Conservation (phyloP, 192 early-diverging fungal genomes). For the Rhizophagus clarus region DNA sequence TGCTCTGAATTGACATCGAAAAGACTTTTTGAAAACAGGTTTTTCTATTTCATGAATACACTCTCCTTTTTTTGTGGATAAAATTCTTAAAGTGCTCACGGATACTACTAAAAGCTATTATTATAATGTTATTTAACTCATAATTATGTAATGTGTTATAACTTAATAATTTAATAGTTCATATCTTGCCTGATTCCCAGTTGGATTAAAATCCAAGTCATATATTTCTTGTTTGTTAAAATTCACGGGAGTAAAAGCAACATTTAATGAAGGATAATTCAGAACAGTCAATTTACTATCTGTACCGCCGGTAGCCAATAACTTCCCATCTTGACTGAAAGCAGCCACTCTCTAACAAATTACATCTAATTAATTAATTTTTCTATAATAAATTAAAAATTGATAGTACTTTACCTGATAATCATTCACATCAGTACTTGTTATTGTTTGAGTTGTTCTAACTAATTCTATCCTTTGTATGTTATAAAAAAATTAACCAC, state of each 20-base stretch:
- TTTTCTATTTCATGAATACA: conserved; percentile 50
- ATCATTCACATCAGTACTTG: conserved; percentile 53
- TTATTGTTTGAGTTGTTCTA: conserved; percentile 46
- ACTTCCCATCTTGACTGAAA: conserved; percentile 67
- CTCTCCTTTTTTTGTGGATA: conserved; percentile 44
- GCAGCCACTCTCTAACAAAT: conserved; percentile 55
- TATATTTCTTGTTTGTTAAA: conserved; percentile 62
- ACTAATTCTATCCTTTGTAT: conserved; percentile 41
- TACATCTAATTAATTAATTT: neutral
- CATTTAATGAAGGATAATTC: conserved; percentile 62
- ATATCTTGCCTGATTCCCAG: conserved; percentile 13
- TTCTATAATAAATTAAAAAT: neutral
- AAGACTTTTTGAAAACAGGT: conserved; percentile 44
- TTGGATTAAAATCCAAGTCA: conserved; percentile 68
- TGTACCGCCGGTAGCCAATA: conserved; percentile 68
- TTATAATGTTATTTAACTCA: neutral
- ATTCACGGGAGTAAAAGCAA: conserved; percentile 50
- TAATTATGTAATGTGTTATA: too few species aligned
- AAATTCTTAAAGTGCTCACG: conserved; percentile 46
- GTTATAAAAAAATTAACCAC: neutral
- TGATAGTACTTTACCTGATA: conserved; percentile 51
- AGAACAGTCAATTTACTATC: conserved; percentile 66
- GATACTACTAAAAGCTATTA: conserved; percentile 55
- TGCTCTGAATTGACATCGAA: conserved; percentile 48
- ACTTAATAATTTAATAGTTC: too few species aligned